A percentile compares a stretch with the other conserved stretches of the same genome.
phyloP scores from a whole-genome alignment of 176 grass and related monocot species.

The Coix lacrymajobi region DNA sequence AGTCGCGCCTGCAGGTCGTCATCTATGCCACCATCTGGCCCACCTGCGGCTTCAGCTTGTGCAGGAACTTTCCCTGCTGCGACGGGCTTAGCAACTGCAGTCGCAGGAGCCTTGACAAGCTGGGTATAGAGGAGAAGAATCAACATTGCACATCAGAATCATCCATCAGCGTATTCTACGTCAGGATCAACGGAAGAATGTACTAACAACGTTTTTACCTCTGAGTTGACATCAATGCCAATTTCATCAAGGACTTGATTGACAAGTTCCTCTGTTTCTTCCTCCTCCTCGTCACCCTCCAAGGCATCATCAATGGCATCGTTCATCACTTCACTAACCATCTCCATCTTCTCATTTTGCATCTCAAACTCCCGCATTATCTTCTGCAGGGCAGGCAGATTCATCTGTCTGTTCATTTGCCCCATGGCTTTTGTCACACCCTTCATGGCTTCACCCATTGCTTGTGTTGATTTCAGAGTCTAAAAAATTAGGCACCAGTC shows the following conservation, averaged over 20 bases:
- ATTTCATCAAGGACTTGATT: constrained; percentile 87
- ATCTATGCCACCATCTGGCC: constrained; percentile 54
- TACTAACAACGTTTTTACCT: constrained; percentile 24
- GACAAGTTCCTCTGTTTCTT: constrained; percentile 76
- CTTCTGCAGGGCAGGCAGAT: constrained; percentile 58
- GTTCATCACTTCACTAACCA: constrained; percentile 63
- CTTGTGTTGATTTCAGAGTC: constrained; percentile 89
- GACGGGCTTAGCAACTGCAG: constrained; percentile 35
- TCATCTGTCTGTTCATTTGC: constrained; percentile 83
- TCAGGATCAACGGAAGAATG: not conserved
- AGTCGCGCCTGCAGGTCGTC: constrained; percentile 61
- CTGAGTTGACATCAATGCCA: constrained; percentile 64
- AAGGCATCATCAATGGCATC: constrained; percentile 73
- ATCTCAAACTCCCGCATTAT: constrained; percentile 78
- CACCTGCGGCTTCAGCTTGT: constrained; percentile 57
- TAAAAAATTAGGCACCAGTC: not conserved
- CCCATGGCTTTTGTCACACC: constrained; percentile 74
- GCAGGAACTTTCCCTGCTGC: constrained; percentile 41
- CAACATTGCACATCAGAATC: not conserved
- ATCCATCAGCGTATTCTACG: not conserved
- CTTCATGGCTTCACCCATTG: constrained; percentile 90
- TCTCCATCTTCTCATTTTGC: constrained; percentile 77
- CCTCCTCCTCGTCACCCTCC: constrained; percentile 78
- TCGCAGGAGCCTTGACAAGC: constrained; percentile 59
- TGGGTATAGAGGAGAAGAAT: not conserved